Conservation (phyloP, 768 basidiomycete genomes). For the Psilocybe cyanescens region DNA sequence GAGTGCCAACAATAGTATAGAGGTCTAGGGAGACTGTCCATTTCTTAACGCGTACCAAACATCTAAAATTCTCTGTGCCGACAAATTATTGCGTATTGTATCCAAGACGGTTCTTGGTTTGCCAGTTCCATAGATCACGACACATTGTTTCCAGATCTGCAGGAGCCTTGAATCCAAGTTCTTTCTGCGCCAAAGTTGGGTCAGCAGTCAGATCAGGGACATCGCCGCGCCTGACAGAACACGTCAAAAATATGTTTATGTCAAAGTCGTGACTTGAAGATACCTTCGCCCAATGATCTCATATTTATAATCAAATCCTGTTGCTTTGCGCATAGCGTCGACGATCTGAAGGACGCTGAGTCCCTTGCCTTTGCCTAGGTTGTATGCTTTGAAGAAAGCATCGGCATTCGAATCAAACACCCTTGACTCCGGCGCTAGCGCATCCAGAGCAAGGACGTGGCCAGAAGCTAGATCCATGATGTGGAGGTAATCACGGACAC, state of each 20-base stretch:
- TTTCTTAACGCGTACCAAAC: slow-evolving; percentile 10
- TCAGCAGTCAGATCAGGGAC: slow-evolving; percentile 97
- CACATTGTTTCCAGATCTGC: slow-evolving; percentile 91
- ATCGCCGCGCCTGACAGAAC: slow-evolving; percentile 75
- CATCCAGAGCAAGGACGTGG: slow-evolving; percentile 89
- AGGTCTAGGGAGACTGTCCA: slow-evolving; percentile 15
- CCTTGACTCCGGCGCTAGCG: slow-evolving; percentile 62
- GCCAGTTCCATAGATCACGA: slow-evolving; percentile 98
- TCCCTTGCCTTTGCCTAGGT: slow-evolving; percentile 92
- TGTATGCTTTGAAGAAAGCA: slow-evolving; percentile 89
- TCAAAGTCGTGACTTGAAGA: slow-evolving; percentile 10
- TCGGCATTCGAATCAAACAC: slow-evolving; percentile 61
- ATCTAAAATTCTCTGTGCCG: not conserved
- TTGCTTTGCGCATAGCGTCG: slow-evolving; percentile 92
- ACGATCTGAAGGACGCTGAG: slow-evolving; percentile 94
- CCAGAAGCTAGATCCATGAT: slow-evolving; percentile 95
- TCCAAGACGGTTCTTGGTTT: slow-evolving; percentile 87
- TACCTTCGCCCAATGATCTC: slow-evolving; percentile 91
- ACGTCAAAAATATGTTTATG: slow-evolving; percentile 8
- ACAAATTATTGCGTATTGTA: slow-evolving; percentile 47
- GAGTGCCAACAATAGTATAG: slow-evolving; percentile 5
- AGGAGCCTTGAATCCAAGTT: slow-evolving; percentile 89
- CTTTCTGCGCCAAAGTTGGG: slow-evolving; percentile 86
- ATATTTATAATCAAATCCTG: slow-evolving; percentile 85
- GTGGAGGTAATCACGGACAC: slow-evolving; percentile 95